Evolutionary conservation across 129 eudicot species (phyloP), one percentile per base, ranked within the genome.

Genomic region (Glebionis coronaria): DNA sequence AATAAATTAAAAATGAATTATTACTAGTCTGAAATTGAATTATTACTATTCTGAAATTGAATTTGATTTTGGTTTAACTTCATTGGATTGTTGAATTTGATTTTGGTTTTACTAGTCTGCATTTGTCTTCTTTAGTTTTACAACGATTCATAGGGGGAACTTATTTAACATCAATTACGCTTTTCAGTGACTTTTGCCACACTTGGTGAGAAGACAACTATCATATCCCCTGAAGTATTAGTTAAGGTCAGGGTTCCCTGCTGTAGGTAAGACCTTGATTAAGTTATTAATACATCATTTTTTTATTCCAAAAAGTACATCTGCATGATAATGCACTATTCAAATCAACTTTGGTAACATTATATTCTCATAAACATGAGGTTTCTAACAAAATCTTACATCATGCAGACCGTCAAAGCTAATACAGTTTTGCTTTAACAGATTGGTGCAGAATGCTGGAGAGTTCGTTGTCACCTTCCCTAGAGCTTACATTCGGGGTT

Each of bases 381-480:
- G n/a, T 68, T 49, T 29, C 4, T 12, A 42, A 51, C 38, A 12
- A 53, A 53, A 16, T 67, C 31, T 67, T 51, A 16, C 61, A 16
- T 51, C 1, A 3, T 9, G 9, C 13, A 69, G 57, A 45, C 45
- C 13, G 15, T 70, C 47, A 61, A 68, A 61, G 74, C 58, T 75
- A 15, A 67, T 68, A 1, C 67, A 28, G 9, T 50, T 72, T 71
- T 45, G 35, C 47, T 70, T 70, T 56, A 67, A 70, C 40, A 91
- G 98, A 83, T 65, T 88, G 70, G 96, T 92, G 12, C 98, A 92
- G 59, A 86, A 92, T 80, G 83, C 95, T 16, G 95, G 96, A 67
- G 98, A 92, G 28, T 92, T 86, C 75, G 96, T 92, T 52, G 86
- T 92, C 79, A 92, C 98, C 52, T 92, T 92, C 73, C 98, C 98